Evolutionary conservation across 2,329 filamentous ascomycete species (phyloP).

Genomic region (Ophiocordyceps camponoti-saundersi): DNA sequence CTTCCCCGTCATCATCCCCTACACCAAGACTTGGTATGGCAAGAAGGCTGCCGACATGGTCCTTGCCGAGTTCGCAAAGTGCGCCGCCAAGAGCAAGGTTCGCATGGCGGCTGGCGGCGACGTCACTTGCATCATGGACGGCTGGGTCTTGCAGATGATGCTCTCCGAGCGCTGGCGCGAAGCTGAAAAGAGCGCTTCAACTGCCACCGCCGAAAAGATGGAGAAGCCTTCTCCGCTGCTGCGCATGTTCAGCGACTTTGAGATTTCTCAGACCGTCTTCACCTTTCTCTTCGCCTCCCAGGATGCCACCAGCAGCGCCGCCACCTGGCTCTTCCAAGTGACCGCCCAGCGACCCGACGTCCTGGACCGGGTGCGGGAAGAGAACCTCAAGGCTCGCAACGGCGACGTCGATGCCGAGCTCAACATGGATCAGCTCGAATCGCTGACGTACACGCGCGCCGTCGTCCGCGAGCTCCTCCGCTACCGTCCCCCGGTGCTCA

Average conservation of each 20-base stretch:
- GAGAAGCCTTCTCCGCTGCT: constrained; percentile 73
- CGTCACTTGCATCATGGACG: constrained; percentile 85
- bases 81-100: constrained; percentile 82
- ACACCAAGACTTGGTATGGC: constrained; percentile 91
- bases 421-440: constrained; percentile 74
- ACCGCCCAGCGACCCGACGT: constrained; percentile 88
- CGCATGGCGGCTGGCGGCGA: constrained; percentile 80
- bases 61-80: constrained; percentile 74
- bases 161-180: constrained; percentile 70
- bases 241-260: constrained; percentile 74
- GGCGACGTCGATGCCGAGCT: constrained; percentile 56
- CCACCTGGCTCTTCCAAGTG: constrained; percentile 90
- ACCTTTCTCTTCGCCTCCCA: constrained; percentile 96
- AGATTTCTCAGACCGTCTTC: constrained; percentile 87
- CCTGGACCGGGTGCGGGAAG: constrained; percentile 76
- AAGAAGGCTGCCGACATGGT: constrained; percentile 94
- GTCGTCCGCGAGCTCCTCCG: constrained; percentile 83
- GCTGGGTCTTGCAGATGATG: constrained; percentile 79
- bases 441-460: constrained; percentile 76
- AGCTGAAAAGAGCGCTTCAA: constrained; percentile 45
- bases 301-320: constrained; percentile 86
- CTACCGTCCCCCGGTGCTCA: constrained; percentile 89
- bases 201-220: constrained; percentile 46
- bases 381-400: constrained; percentile 64
- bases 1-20: constrained; percentile 91